phyloP scores from a whole-genome alignment of 78 protist genomes.

The Dictyostelium brefeldianum region DNA sequence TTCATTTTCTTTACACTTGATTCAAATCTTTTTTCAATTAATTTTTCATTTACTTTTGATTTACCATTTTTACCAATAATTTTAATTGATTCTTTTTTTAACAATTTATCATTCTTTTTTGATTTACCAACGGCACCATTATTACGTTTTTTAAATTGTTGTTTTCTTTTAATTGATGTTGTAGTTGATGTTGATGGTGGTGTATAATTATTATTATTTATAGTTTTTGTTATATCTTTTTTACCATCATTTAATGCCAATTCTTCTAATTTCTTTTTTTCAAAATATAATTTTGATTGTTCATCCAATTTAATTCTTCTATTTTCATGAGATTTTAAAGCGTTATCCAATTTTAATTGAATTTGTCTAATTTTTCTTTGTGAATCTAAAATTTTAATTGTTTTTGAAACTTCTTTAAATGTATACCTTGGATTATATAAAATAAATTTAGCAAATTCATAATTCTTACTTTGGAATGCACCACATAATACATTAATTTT shows the following conservation, averaged over 20 bases:
- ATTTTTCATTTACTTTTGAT: background rate
- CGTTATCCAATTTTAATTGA: conserved; percentile 5
- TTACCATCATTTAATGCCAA: background rate
- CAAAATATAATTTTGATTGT: conserved; percentile 17
- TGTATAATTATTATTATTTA: conserved; percentile 27
- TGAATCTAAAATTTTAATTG: conserved; percentile 57
- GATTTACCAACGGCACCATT: background rate
- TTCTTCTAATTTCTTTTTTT: background rate
- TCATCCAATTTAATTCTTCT: background rate
- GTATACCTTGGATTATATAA: conserved; percentile 55
- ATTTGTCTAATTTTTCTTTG: conserved; percentile 28
- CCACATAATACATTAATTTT: conserved; percentile 56
- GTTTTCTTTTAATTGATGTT: background rate
- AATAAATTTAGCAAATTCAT: conserved; percentile 38
- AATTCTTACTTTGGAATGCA: conserved; percentile 38
- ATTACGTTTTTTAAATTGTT: background rate
- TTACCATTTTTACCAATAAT: background rate
- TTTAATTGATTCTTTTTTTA: background rate
- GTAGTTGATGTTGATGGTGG: background rate
- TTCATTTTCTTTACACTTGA: background rate
- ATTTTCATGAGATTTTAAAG: background rate
- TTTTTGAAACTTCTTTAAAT: conserved; percentile 71
- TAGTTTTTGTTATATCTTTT: background rate
- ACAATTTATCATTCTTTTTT: conserved; percentile 15
- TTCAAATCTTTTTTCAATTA: conserved; percentile 1